Percentiles rank a stretch among this genome's conserved stretches.
Conservation (phyloP, 768 basidiomycete genomes). For the Tulasnella sp. region DNA sequence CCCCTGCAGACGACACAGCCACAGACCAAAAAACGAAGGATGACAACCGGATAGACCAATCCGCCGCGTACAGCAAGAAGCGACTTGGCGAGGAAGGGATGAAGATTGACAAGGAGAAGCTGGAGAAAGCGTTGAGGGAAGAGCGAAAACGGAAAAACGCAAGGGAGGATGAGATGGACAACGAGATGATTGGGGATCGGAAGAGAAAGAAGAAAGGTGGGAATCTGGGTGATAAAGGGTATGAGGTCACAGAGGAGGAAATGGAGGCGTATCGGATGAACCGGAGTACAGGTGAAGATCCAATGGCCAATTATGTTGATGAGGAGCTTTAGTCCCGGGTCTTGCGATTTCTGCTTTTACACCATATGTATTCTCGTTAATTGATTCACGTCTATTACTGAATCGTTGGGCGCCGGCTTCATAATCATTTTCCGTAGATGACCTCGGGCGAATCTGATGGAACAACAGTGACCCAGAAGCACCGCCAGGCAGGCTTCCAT, state of each 20-base stretch:
- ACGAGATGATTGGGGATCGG: neutral
- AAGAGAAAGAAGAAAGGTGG: slow-evolving; percentile 3
- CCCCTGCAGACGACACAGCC: neutral
- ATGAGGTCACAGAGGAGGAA: slow-evolving; percentile 9
- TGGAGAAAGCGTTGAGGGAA: slow-evolving; percentile 4
- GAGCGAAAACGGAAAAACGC: slow-evolving; percentile 12
- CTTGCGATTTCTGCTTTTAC: neutral
- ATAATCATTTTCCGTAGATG: too few relatives aligned
- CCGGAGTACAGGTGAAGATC: slow-evolving; percentile 7
- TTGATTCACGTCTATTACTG: neutral
- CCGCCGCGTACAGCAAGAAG: neutral
- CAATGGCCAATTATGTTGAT: slow-evolving; percentile 16
- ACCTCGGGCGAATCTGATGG: too few relatives aligned
- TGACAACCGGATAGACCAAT: slow-evolving; percentile 2
- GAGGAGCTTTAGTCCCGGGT: neutral
- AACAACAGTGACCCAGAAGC: too few relatives aligned
- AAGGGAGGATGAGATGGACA: slow-evolving; percentile 11
- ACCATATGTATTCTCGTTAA: neutral
- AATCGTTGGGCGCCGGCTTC: neutral
- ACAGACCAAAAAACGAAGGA: neutral
- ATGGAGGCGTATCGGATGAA: slow-evolving; percentile 13
- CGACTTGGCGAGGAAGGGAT: slow-evolving; percentile 16
- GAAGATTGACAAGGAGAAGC: slow-evolving; percentile 11
- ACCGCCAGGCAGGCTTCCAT: too few relatives aligned
- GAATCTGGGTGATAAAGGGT: slow-evolving; percentile 3